Evolutionary conservation across 2,329 filamentous ascomycete species (phyloP), one percentile per base, ranked within the genome.

Genomic region (Ophiostoma sp.): DNA sequence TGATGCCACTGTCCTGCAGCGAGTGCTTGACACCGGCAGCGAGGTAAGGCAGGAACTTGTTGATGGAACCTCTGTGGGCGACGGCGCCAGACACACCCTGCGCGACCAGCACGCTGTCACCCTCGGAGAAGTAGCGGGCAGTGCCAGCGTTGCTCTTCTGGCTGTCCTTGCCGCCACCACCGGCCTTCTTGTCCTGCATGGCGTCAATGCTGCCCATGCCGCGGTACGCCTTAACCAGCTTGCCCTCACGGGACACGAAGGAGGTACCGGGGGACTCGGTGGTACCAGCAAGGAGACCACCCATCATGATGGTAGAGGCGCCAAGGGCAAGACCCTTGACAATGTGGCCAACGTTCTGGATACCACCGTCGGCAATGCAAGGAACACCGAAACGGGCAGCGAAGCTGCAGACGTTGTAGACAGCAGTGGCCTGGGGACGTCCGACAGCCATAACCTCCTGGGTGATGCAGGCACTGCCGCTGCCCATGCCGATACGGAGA

Each of bases 381-480:
- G 95, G 95, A 73, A 99, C 93, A 71, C 96, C 95, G 76, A 99
- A 99, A 73, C 88, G 89, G 69, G 90, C 90, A 66, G 95, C 94
- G 75, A 99, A 99, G 67, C 87, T 83, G 75, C 91, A 89, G 75
- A 99, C 95, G 74, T 89, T 91, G 83, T 91, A 93, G 70, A 99
- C 94, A 60, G 95, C 89, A 41, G 93, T 92, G 58, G 96, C 95
- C 81, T 99, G 95, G 69, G 95, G 95, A 75, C 95, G 90, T 70
- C 96, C 95, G 65, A 99, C 94, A 74, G 95, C 95, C 95, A 99
- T 99, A 77, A 99, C 96, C 82, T 99, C 95, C 81, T 99, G 95
- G 68, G 95, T 99, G 75, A 99, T 99, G 81, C 95, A 99, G 76
- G 95, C 95, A 76, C 92, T 96, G 76, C 95, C 95, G 77, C 92